phyloP scores from a whole-genome alignment of 2,329 filamentous ascomycete genomes.

The Fusarium annulatum region DNA sequence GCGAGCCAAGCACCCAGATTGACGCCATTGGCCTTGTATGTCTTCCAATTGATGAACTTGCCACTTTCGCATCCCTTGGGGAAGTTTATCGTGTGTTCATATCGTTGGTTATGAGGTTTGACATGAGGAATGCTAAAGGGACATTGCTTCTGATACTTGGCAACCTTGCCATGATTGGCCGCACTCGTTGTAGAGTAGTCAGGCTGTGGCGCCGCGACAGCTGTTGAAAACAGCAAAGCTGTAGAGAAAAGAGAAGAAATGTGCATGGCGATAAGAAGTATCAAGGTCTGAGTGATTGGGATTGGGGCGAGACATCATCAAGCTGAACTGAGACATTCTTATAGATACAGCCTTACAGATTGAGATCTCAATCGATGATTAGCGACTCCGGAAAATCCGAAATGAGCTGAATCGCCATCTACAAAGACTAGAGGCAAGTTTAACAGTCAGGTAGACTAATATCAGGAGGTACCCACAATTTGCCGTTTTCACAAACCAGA shows the following conservation, averaged over 20 bases:
- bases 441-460: not conserved
- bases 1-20: not conserved
- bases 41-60: not conserved
- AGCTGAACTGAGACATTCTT: not conserved
- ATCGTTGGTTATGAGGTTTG: not conserved
- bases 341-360: not conserved
- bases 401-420: not conserved
- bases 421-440: not conserved
- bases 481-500: fast-evolving
- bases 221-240: not conserved
- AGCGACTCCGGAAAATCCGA: not conserved
- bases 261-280: not conserved
- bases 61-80: not conserved
- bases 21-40: not conserved
- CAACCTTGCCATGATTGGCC: not conserved
- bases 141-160: not conserved
- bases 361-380: not conserved
- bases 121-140: not conserved
- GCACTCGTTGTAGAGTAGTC: not conserved
- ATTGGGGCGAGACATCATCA: fast-evolving
- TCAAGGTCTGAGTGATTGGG: not conserved
- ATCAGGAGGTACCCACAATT: not conserved
- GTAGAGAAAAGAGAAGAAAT: not conserved
- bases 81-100: not conserved
- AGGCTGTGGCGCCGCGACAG: not conserved